Percentiles rank a stretch among this genome's conserved stretches.
Evolutionary conservation across 352 stramenopile species (phyloP).

Genomic region (Phytophthora brassicae): DNA sequence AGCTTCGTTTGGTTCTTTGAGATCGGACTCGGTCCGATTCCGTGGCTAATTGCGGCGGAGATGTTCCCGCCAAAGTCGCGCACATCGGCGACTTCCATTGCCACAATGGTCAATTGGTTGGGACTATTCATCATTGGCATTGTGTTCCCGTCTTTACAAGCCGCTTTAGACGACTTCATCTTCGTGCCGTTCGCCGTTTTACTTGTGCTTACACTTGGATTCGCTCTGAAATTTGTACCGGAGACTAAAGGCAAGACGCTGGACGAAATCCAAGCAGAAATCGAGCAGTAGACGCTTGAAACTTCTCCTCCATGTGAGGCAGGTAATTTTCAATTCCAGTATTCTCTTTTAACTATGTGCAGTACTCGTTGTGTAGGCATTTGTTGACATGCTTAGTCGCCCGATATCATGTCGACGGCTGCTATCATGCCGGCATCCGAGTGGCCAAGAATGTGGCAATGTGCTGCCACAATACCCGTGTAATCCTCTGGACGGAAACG

Average conservation of each 20-base stretch:
- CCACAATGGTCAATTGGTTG: conserved; percentile 94
- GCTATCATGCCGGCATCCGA: conserved; percentile 83
- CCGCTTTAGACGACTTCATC: conserved; percentile 73
- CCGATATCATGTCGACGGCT: conserved; percentile 50
- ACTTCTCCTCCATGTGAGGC: neutral
- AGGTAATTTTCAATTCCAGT: neutral
- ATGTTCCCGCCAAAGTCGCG: conserved; percentile 95
- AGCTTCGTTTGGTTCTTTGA: conserved; percentile 79
- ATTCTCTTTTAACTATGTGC: neutral
- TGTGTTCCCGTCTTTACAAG: conserved; percentile 91
- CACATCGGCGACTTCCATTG: conserved; percentile 87
- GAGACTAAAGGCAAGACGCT: conserved; percentile 90
- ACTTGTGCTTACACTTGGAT: conserved; percentile 69
- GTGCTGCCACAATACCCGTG: conserved; percentile 56
- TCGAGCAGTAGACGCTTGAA: conserved; percentile 22
- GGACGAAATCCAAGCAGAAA: conserved; percentile 60
- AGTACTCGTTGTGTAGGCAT: no score
- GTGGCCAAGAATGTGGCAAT: conserved; percentile 83
- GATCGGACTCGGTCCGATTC: conserved; percentile 88
- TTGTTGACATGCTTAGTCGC: conserved; percentile 14
- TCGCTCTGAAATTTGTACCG: conserved; percentile 80
- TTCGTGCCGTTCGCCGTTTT: conserved; percentile 90
- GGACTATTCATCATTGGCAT: conserved; percentile 95
- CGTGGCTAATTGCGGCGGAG: conserved; percentile 95
- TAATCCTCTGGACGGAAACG: conserved; percentile 75